A percentile compares a stretch with the other conserved stretches of the same genome.
Conservation (phyloP, 2,329 filamentous ascomycete species). For the Didymella lethalis region DNA sequence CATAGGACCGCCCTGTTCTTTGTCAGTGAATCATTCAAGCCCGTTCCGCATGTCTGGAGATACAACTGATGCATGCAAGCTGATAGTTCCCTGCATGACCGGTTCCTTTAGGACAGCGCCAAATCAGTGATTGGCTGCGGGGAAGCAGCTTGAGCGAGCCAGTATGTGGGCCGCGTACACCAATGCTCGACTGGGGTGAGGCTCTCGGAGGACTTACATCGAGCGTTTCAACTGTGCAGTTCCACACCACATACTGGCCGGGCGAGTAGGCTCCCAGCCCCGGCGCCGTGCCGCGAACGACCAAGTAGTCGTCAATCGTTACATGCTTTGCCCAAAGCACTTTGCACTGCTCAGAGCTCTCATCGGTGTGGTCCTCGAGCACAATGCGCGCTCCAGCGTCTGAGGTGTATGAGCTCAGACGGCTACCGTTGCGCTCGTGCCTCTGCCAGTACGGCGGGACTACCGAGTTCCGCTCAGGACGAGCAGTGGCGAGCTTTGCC, state of each 20-base stretch:
- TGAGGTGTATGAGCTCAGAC: slow-evolving; percentile 46
- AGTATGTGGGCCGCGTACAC: slow-evolving; percentile 24
- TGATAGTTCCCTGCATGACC: slow-evolving; percentile 24
- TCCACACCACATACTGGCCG: slow-evolving; percentile 76
- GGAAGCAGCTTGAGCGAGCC: slow-evolving; percentile 15
- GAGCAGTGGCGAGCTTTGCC: slow-evolving; percentile 32
- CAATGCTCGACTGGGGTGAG: slow-evolving; percentile 23
- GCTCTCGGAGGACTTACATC: slow-evolving; percentile 64
- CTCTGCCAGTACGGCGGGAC: slow-evolving; percentile 59
- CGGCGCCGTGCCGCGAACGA: slow-evolving; percentile 65
- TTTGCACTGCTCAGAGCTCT: slow-evolving; percentile 63
- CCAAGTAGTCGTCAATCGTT: slow-evolving; percentile 67
- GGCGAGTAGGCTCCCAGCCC: slow-evolving; percentile 76
- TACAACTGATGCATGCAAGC: slow-evolving; percentile 11
- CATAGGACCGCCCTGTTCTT: slow-evolving; percentile 62
- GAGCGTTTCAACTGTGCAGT: slow-evolving; percentile 85
- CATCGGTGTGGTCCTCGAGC: slow-evolving; percentile 70
- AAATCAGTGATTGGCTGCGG: slow-evolving; percentile 30
- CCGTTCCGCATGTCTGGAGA: slow-evolving; percentile 2
- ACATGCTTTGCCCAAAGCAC: slow-evolving; percentile 69
- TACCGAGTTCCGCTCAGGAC: slow-evolving; percentile 43
- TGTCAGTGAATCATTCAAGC: slow-evolving; percentile 20
- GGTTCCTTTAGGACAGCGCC: slow-evolving; percentile 13
- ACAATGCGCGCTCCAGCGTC: slow-evolving; percentile 58
- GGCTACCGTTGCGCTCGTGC: slow-evolving; percentile 51